Evolutionary conservation across 2,329 filamentous ascomycete genomes (phyloP), one percentile per base, ranked within the genome.

Genomic region (Ramichloridium luteum): DNA sequence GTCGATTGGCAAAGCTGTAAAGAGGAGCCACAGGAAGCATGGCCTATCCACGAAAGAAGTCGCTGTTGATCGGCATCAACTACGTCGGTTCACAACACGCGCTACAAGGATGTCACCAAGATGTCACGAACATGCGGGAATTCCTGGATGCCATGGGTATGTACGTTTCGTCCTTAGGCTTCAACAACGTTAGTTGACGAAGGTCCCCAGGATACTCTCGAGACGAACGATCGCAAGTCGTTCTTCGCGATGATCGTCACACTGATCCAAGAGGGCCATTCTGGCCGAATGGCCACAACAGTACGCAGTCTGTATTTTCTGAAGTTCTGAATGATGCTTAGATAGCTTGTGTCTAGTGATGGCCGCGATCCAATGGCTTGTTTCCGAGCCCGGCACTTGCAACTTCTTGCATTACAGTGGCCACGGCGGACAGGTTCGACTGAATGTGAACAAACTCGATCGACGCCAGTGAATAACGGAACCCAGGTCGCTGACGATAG

Each of bases 391-490:
- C 0, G 62, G 64, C 6, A 67, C 66, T 34, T 61, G 56, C 6
- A 52, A 67, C 12, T 74, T 72, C 56, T 49, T 74, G 30, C 70
- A 71, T 40, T 75, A 74, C 41, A 70, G 65, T 0, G 71, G 71
- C 1, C 71, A 75, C 38, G 71, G 71, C 32, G 64, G 69, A 25
- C 68, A 71, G 48, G 61, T 70, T 8, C 20, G 20, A n/a, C 20
- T n/a, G n/a, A n/a, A n/a, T n/a, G n/a, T n/a, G n/a, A n/a, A n/a
- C n/a, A n/a, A n/a, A n/a, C n/a, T n/a, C n/a, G n/a, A n/a, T n/a
- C n/a, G n/a, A n/a, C n/a, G n/a, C n/a, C n/a, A n/a, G n/a, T n/a
- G n/a, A n/a, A n/a, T n/a, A n/a, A n/a, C n/a, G n/a, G 31, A 37
- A 14, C 27, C 32, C 11, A 26, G 5, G 38, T 40, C 2, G 31